Evolutionary conservation across 179 eudicot species (phyloP).

Genomic region (Vitellaria paradoxa): DNA sequence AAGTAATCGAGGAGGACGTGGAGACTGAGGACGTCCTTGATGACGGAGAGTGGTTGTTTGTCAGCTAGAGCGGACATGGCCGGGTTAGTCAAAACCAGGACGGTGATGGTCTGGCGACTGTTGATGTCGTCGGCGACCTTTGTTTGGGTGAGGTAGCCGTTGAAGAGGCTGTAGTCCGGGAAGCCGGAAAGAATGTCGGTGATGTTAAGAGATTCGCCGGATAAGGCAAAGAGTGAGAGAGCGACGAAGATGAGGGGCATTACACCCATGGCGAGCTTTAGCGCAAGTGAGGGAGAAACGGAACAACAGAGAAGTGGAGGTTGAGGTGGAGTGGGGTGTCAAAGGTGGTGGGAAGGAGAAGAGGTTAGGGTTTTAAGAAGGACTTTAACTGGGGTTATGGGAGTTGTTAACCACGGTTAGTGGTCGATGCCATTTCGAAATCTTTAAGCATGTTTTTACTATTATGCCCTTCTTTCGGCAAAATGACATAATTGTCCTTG

Average conservation of each 20-base stretch:
- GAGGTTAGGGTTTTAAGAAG: not conserved
- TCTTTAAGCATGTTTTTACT: not conserved
- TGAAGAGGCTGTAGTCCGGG: constrained; percentile 52
- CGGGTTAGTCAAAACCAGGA: constrained; percentile 53
- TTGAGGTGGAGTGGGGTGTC: not conserved
- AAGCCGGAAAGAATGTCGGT: constrained; percentile 48
- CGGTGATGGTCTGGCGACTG: constrained; percentile 70
- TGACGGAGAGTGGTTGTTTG: constrained; percentile 49
- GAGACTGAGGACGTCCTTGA: constrained; percentile 55
- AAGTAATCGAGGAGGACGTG: constrained; percentile 75
- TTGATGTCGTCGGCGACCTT: constrained; percentile 83
- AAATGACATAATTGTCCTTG: too few species aligned
- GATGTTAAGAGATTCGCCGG: constrained; percentile 55
- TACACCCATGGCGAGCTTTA: constrained; percentile 28
- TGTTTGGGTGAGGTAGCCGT: constrained; percentile 51
- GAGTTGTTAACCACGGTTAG: not conserved
- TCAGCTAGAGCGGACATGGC: constrained; percentile 46
- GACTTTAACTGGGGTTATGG: constrained; percentile 5
- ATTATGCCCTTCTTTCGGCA: too few species aligned
- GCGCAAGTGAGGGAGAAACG: too few species aligned
- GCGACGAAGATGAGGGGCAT: constrained; percentile 14
- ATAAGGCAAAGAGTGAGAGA: constrained; percentile 20
- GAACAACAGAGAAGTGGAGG: not conserved
- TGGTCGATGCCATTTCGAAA: not conserved
- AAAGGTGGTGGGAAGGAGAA: not conserved